Base-by-base conservation (phyloP, 345 rosid genomes). In the Mercurialis annua region DNA sequence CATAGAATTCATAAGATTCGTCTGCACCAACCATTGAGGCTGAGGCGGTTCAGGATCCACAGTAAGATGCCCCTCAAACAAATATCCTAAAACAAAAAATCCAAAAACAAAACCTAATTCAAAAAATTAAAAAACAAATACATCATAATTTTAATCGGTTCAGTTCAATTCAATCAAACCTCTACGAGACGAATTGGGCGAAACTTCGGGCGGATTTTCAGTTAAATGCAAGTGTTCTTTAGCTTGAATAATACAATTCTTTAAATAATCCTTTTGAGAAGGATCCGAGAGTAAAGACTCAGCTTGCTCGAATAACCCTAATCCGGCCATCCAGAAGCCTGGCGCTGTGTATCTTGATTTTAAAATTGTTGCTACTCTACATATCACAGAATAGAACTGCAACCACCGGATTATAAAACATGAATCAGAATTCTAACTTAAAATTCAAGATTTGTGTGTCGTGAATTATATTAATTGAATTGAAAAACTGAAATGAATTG, bases 21-120 rank as follows among this genome's bases (percentile, higher is more conserved):
- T 68, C 80, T 81, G 92, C 62, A 83, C 85, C 5, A 94, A 76
- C 99, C 97, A 91, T 11, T 81, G 90, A 66, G 97, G 99, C 70
- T 71, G 90, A 0, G 97, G 89, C 10, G 97, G 99, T 81, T 94
- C 97, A 9, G 92, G 90, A 82, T 91, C 99, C 75, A 94, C 96
- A 0, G 95, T 94, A 26, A 94, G 76, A 79, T 94, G 99, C 54
- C 96, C 97, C 71, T 91, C 99, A 64, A 94, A 91, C 65, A 89
- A 86, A 78, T 91, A 91, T 30, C 97, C 96, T 87, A n/a, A 30
- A 70, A 24, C 59, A 0, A 31, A 65, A n/a, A 6, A 55, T n/a
- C 4, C 66, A 11, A 59, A 27, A 48, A 47, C 56, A n/a, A n/a
- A n/a, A n/a, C n/a, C n/a, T n/a, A n/a, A 21, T 8, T 5, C 42